Percentiles rank a stretch among this genome's conserved stretches.
Conservation (phyloP, 2,329 filamentous ascomycete genomes). For the Diplodia scrobiculata region DNA sequence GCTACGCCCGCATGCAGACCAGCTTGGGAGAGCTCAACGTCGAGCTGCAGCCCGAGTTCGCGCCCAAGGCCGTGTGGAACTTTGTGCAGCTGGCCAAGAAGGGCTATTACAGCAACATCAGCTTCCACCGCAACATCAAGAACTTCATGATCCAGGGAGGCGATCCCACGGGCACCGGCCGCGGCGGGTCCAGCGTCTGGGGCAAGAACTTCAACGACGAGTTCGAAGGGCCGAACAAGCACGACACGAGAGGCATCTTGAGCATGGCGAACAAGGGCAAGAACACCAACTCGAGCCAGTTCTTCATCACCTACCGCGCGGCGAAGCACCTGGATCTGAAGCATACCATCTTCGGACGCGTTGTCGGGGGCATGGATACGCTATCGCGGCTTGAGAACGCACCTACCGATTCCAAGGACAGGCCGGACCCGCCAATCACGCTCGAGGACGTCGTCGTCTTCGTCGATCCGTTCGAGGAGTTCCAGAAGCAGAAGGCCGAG, state of each 20-base stretch:
- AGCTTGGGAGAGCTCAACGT: constrained; percentile 82
- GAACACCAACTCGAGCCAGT: constrained; percentile 94
- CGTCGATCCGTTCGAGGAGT: constrained; percentile 94
- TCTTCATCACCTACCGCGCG: constrained; percentile 87
- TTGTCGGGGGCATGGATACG: constrained; percentile 74
- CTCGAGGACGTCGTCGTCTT: constrained; percentile 85
- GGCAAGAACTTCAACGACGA: constrained; percentile 93
- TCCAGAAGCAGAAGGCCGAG: constrained; percentile 65
- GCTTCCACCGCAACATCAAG: constrained; percentile 90
- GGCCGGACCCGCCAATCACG: constrained; percentile 54
- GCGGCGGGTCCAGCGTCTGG: constrained; percentile 90
- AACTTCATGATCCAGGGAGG: constrained; percentile 99
- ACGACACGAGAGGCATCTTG: constrained; percentile 75
- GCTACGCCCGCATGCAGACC: constrained; percentile 87
- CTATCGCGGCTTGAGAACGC: constrained; percentile 76
- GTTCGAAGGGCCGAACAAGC: constrained; percentile 84
- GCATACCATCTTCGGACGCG: constrained; percentile 91
- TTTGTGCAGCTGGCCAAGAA: constrained; percentile 85
- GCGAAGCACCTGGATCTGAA: constrained; percentile 87
- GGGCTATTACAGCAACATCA: constrained; percentile 82
- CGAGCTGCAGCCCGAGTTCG: constrained; percentile 86
- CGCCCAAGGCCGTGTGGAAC: constrained; percentile 95
- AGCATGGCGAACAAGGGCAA: constrained; percentile 99
- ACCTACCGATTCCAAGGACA: constrained; percentile 60
- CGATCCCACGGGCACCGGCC: constrained; percentile 87